Conservation (phyloP, 2,329 filamentous ascomycete genomes). For the Pseudopyrenochaeta lycopersici region DNA sequence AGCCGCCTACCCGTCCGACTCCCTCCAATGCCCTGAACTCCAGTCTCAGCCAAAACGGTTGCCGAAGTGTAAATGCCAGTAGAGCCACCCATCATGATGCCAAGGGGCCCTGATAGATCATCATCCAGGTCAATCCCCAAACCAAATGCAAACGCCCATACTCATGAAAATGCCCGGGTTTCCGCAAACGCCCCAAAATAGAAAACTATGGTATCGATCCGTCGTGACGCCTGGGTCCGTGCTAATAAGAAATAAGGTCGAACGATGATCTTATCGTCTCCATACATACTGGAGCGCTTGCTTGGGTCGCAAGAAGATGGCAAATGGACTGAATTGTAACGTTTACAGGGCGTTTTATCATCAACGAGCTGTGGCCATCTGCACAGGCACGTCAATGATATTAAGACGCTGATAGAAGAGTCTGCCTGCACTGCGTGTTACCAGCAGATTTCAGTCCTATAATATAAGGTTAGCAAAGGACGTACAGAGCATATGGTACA, state of each 20-base stretch:
- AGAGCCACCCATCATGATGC: slow-evolving; percentile 1
- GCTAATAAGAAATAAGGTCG: slow-evolving; percentile 7
- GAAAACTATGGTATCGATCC: slow-evolving; percentile 13
- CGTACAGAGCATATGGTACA: neutral
- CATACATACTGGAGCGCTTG: slow-evolving; percentile 9
- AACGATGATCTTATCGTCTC: slow-evolving; percentile 4
- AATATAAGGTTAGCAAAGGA: neutral
- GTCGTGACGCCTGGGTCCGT: slow-evolving; percentile 9
- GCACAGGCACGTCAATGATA: slow-evolving; percentile 7
- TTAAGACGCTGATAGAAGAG: neutral
- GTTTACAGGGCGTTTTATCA: neutral
- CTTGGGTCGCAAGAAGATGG: slow-evolving; percentile 3
- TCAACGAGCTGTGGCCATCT: slow-evolving; percentile 4
- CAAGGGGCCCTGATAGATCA: slow-evolving; percentile 4
- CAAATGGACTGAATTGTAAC: slow-evolving; percentile 1
- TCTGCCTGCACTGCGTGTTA: neutral
- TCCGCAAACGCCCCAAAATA: slow-evolving; percentile 5
- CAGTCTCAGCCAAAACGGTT: slow-evolving; percentile 10
- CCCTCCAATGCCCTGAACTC: slow-evolving; percentile 11
- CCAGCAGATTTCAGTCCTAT: neutral
- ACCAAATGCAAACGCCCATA: neutral
- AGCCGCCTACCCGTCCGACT: neutral
- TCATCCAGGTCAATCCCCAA: slow-evolving; percentile 45
- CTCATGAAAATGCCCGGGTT: neutral
- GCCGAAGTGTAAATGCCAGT: slow-evolving; percentile 12